phyloP scores from a whole-genome alignment of 2,329 filamentous ascomycete genomes.

The Trichophyton benhamiae region DNA sequence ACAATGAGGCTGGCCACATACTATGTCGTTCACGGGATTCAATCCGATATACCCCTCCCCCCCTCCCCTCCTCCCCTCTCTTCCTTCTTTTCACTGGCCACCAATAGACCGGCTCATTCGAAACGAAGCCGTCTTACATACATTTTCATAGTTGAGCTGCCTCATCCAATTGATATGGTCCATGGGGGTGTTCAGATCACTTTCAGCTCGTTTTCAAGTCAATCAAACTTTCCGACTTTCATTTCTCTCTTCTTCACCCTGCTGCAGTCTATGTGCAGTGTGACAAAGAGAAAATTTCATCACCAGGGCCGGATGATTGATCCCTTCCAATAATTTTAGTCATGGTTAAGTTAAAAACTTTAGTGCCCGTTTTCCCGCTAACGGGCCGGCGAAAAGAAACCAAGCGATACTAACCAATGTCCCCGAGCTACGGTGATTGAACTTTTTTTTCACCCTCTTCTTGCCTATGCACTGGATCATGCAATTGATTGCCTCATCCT shows the following conservation, averaged over 20 bases:
- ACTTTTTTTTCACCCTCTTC: background rate
- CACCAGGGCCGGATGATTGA: background rate
- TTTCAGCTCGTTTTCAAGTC: background rate
- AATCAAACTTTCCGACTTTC: background rate
- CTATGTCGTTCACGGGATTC: slow-evolving; percentile 14
- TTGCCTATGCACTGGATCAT: background rate
- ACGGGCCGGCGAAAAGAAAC: background rate
- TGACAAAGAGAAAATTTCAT: background rate
- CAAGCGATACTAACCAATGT: background rate
- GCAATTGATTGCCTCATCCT: background rate
- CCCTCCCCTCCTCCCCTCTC: too few relatives aligned
- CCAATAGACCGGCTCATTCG: background rate
- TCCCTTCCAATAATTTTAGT: background rate
- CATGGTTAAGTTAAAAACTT: background rate
- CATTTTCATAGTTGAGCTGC: background rate
- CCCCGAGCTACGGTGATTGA: background rate
- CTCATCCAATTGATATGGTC: slow-evolving; percentile 1
- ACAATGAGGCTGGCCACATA: slow-evolving; percentile 11
- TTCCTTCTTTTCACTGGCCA: background rate
- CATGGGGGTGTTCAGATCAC: background rate
- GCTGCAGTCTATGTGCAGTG: background rate
- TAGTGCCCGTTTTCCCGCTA: background rate
- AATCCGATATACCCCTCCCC: background rate
- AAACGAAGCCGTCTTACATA: background rate
- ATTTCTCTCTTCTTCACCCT: background rate